These are phyloP conservation scores for Lachnellula willkommii DNA, from an alignment of 2,329 filamentous ascomycete species.

Conservation along the genomic window DNA sequence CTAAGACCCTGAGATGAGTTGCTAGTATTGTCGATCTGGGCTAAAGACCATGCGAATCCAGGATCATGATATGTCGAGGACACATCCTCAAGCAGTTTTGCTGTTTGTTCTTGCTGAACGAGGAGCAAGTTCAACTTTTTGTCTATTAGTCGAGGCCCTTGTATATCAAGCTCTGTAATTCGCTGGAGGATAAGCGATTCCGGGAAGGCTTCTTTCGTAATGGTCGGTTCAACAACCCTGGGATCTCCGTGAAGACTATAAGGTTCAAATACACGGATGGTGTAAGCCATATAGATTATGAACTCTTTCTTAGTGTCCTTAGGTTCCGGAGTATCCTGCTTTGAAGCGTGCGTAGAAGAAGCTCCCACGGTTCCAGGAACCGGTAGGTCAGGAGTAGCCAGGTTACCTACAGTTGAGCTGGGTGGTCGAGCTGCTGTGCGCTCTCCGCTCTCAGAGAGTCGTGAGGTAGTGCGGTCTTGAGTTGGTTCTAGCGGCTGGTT, in stretches of 20 bases:
- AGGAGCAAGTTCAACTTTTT: neutral
- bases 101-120: neutral
- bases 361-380: neutral
- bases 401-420: neutral
- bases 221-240: neutral
- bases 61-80: neutral
- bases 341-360: neutral
- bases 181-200: constrained; percentile 3
- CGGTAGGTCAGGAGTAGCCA: neutral
- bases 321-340: neutral
- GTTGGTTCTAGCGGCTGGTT: neutral
- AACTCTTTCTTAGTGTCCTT: neutral
- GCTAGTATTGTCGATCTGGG: neutral
- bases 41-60: neutral
- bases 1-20: neutral
- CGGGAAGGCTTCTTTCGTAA: constrained; percentile 2
- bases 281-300: constrained; percentile 6
- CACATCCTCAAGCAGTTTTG: neutral
- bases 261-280: constrained; percentile 3
- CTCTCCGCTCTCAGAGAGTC: neutral
- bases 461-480: neutral
- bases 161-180: neutral
- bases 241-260: neutral
- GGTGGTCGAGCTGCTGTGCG: neutral
- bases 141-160: neutral